These are phyloP conservation scores for Candida sp. DNA, from an alignment of 1,139 yeast species.

Conservation along the genomic window DNA sequence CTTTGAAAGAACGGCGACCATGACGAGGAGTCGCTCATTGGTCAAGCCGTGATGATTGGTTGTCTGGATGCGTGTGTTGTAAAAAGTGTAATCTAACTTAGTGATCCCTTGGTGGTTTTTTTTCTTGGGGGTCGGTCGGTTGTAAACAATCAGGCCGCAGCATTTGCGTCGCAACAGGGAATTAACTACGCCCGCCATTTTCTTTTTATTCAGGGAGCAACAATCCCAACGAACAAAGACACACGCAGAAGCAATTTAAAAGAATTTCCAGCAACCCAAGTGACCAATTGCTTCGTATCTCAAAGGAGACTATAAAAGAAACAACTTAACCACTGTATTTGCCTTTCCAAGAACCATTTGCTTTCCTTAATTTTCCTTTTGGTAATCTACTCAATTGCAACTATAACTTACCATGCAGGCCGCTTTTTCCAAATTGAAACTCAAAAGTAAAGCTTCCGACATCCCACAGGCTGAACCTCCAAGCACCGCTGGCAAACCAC, in stretches of 20 bases:
- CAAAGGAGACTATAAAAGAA: too few relatives aligned
- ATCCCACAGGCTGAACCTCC: slow-evolving; percentile 32
- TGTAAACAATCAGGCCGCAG: neutral
- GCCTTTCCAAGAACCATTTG: too few relatives aligned
- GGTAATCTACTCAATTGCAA: neutral
- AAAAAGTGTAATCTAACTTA: too few relatives aligned
- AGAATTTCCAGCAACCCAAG: too few relatives aligned
- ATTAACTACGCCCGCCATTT: too few relatives aligned
- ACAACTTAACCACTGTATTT: too few relatives aligned
- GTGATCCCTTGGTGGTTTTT: neutral
- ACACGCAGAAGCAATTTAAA: too few relatives aligned
- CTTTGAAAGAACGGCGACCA: slow-evolving; percentile 19
- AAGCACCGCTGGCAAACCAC: slow-evolving; percentile 33
- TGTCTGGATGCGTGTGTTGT: neutral
- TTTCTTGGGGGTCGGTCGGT: neutral
- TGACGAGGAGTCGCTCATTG: neutral
- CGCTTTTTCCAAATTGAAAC: slow-evolving; percentile 31
- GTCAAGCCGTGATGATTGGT: neutral
- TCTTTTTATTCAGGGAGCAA: too few relatives aligned
- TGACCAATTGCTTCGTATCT: too few relatives aligned
- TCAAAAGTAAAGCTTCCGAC: slow-evolving; percentile 39
- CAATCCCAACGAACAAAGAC: too few relatives aligned
- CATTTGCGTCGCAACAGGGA: neutral
- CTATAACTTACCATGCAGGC: slow-evolving; percentile 7
- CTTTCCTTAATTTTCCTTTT: neutral